phyloP scores from a whole-genome alignment of 495 filamentous ascomycete genomes.

The Pseudotulostoma volvatum region DNA sequence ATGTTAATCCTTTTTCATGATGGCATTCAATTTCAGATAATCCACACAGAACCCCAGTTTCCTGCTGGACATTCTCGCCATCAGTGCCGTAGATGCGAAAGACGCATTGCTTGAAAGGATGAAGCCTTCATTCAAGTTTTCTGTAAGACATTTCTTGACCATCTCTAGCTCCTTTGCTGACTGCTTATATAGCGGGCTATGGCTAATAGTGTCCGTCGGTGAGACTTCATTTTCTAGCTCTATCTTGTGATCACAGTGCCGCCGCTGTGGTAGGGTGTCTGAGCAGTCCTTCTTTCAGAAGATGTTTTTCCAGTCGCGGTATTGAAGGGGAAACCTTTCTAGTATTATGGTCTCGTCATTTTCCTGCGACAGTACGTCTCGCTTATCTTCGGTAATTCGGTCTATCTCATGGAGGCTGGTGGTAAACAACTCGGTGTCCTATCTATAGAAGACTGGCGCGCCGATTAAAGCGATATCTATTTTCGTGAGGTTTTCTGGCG shows the following conservation, averaged over 20 bases:
- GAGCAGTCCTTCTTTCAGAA: conserved; percentile 1
- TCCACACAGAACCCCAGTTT: conserved; percentile 27
- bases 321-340: background rate
- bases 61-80: conserved; percentile 18
- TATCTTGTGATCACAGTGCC: conserved; percentile 4
- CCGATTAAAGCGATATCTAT: conserved; percentile 1
- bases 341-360: background rate
- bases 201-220: background rate
- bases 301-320: conserved; percentile 1
- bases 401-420: conserved; percentile 1
- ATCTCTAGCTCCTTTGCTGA: conserved; percentile 10
- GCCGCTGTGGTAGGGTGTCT: conserved; percentile 1
- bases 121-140: conserved; percentile 10
- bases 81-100: conserved; percentile 16
- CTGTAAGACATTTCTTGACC: conserved; percentile 6
- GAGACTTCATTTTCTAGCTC: conserved; percentile 2
- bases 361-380: no score
- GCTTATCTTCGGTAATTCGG: background rate
- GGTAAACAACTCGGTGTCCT: conserved; percentile 1
- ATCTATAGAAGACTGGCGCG: background rate
- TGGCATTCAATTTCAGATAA: conserved; percentile 24
- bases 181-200: conserved; percentile 14
- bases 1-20: conserved; percentile 25
- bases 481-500: background rate
- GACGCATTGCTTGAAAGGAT: conserved; percentile 8